A percentile compares a stretch with the other conserved stretches of the same genome.
phyloP scores from a whole-genome alignment of 371 early-diverging fungal genomes.

The Apophysomyces trapeziformis region DNA sequence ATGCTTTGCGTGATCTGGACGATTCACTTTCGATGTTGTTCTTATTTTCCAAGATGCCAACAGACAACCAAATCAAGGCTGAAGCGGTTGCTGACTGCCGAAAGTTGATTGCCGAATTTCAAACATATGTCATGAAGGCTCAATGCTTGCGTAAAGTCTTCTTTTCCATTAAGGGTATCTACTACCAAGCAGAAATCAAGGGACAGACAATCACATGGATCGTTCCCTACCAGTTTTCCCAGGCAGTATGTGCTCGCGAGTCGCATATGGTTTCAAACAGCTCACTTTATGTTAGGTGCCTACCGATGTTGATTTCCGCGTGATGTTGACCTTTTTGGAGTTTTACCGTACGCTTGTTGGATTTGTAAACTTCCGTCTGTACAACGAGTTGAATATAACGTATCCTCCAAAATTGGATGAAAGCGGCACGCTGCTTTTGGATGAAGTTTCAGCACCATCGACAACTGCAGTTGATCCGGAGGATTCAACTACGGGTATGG shows the following conservation, averaged over 20 bases:
- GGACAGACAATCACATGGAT: constrained; percentile 96
- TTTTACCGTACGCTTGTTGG: constrained; percentile 91
- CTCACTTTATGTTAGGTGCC: constrained; percentile 61
- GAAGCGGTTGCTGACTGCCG: constrained; percentile 77
- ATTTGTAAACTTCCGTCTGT: constrained; percentile 96
- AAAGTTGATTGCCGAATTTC: constrained; percentile 87
- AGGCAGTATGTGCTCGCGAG: constrained; percentile 55
- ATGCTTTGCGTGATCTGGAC: constrained; percentile 95
- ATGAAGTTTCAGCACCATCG: constrained; percentile 54
- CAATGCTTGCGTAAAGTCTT: constrained; percentile 86
- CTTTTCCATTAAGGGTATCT: constrained; percentile 97
- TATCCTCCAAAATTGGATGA: constrained; percentile 85
- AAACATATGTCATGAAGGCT: constrained; percentile 85
- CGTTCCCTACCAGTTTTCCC: constrained; percentile 93
- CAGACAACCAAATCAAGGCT: constrained; percentile 69
- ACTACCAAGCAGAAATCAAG: constrained; percentile 96
- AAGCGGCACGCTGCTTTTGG: constrained; percentile 78
- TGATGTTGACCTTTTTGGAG: constrained; percentile 96
- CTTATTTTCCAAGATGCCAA: constrained; percentile 89
- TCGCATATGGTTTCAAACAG: not conserved
- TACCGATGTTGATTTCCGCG: constrained; percentile 94
- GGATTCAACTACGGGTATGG: constrained; percentile 22
- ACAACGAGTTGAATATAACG: constrained; percentile 79
- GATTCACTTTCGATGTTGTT: constrained; percentile 95
- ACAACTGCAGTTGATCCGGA: constrained; percentile 17